Conservation (phyloP, 768 basidiomycete genomes). For the Pilatotrama ljubarskyi region DNA sequence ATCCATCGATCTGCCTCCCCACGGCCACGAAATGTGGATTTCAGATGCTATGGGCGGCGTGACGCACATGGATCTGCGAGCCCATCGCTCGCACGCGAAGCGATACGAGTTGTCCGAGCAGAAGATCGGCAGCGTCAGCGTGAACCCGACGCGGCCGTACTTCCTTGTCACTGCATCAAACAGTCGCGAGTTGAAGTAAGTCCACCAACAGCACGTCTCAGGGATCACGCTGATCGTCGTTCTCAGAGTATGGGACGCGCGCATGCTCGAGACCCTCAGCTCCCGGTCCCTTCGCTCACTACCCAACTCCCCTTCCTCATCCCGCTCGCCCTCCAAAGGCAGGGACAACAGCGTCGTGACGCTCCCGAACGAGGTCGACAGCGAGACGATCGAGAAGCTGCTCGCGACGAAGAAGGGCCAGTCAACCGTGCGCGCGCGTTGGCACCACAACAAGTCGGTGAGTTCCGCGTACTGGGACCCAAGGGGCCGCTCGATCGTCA, state of each 20-base stretch:
- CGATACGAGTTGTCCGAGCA: constrained; percentile 66
- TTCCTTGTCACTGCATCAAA: constrained; percentile 79
- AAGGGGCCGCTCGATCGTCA: constrained; percentile 73
- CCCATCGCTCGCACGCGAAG: constrained; percentile 51
- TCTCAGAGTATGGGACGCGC: constrained; percentile 75
- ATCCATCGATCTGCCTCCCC: constrained; percentile 67
- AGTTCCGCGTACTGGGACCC: constrained; percentile 89
- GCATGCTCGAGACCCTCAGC: constrained; percentile 51
- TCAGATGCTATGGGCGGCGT: constrained; percentile 71
- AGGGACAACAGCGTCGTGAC: constrained; percentile 11
- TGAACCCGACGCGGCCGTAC: constrained; percentile 70
- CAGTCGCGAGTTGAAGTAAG: constrained; percentile 67
- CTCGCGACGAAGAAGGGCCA: constrained; percentile 52
- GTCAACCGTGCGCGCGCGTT: constrained; percentile 61
- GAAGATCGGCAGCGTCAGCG: constrained; percentile 78
- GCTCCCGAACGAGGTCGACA: constrained; percentile 34
- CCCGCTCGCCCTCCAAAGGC: background rate
- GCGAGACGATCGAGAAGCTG: constrained; percentile 50
- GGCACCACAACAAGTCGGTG: constrained; percentile 71
- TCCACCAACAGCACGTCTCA: background rate
- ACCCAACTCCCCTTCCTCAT: background rate
- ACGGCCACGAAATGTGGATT: constrained; percentile 82
- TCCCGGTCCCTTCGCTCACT: constrained; percentile 20
- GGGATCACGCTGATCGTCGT: background rate
- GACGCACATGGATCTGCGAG: constrained; percentile 76